These are phyloP conservation scores for Trametes gibbosa DNA, from an alignment of 768 basidiomycete species.

Conservation along the genomic window DNA sequence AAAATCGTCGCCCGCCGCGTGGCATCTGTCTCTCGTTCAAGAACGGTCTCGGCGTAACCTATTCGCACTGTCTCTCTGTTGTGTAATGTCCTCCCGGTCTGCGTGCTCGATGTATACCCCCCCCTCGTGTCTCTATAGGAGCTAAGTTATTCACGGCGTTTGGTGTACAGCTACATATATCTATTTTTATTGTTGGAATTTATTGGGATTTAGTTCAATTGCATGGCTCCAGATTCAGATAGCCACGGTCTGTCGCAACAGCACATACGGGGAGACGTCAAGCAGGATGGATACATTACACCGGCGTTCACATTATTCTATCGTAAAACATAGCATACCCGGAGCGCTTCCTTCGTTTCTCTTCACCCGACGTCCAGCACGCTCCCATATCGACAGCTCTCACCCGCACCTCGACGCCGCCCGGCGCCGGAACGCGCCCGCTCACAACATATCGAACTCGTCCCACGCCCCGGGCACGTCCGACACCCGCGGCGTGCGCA, in stretches of 20 bases:
- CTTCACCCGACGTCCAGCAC: neutral
- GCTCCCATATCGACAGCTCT: neutral
- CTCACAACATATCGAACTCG: slow-evolving; percentile 61
- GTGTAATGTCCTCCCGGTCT: neutral
- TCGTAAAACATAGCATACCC: slow-evolving; percentile 7
- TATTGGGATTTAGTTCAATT: neutral
- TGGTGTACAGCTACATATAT: neutral
- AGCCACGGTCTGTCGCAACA: neutral
- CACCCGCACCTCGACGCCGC: neutral
- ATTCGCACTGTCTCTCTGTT: neutral
- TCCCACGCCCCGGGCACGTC: slow-evolving; percentile 52
- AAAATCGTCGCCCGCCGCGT: neutral
- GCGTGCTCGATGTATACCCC: neutral
- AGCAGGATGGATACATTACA: slow-evolving; percentile 1
- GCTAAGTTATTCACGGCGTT: neutral
- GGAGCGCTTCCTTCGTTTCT: neutral
- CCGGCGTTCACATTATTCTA: slow-evolving; percentile 7
- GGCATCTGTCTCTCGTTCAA: neutral
- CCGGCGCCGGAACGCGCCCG: neutral
- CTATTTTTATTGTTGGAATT: neutral
- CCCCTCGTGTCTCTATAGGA: neutral
- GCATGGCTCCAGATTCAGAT: no score
- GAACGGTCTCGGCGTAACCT: neutral
- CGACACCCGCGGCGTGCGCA: slow-evolving; percentile 36
- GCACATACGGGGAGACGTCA: neutral